A percentile compares a stretch with the other conserved stretches of the same genome.
These are phyloP conservation scores for Xylaria arbuscula DNA, from an alignment of 2,329 filamentous ascomycete genomes.

Conservation along the genomic window DNA sequence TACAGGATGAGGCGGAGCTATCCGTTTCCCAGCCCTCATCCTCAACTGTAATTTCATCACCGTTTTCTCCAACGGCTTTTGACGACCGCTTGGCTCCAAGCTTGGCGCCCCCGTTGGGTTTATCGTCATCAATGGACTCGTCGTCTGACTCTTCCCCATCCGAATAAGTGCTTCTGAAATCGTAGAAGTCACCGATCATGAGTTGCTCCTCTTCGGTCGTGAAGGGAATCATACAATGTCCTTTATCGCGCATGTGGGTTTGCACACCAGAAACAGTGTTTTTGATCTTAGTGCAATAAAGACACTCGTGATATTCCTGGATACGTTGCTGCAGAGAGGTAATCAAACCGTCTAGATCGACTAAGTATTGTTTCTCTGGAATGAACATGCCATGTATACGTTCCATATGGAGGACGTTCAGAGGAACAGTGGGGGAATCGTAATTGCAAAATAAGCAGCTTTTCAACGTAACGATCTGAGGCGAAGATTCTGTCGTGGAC, in stretches of 20 bases:
- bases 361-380: constrained; percentile 86
- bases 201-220: constrained; percentile 89
- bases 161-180: constrained; percentile 95
- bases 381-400: constrained; percentile 96
- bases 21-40: constrained; percentile 96
- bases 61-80: constrained; percentile 63
- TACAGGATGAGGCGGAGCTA: constrained; percentile 86
- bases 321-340: constrained; percentile 83
- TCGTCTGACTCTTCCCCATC: constrained; percentile 77
- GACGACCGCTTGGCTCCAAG: constrained; percentile 70
- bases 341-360: constrained; percentile 84
- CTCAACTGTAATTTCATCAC: constrained; percentile 65
- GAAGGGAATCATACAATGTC: constrained; percentile 97
- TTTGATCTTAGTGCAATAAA: constrained; percentile 88
- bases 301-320: constrained; percentile 81
- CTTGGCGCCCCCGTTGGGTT: constrained; percentile 72
- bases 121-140: constrained; percentile 58
- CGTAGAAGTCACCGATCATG: constrained; percentile 95
- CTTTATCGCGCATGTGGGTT: constrained; percentile 97
- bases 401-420: constrained; percentile 90
- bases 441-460: constrained; percentile 94
- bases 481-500: constrained; percentile 57
- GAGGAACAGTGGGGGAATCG: constrained; percentile 76
- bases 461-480: constrained; percentile 58
- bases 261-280: constrained; percentile 83